Base-by-base conservation (phyloP, 73 alveolate species). In the Loxodes magnus region DNA sequence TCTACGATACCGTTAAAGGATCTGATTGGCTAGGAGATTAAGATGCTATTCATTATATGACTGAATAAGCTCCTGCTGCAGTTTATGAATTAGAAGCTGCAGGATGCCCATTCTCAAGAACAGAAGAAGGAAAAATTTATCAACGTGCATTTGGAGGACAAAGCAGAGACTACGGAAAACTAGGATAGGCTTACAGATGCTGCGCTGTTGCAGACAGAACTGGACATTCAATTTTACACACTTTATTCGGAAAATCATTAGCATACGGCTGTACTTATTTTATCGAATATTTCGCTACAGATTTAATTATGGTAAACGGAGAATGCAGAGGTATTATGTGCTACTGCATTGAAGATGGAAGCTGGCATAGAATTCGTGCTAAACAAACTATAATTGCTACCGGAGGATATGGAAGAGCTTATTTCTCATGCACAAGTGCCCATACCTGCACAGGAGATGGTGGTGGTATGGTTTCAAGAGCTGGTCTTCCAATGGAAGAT, bases 401-500 rank as follows among this genome's bases (percentile, higher is more conserved):
- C 20, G 96, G 96, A 29, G 96, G 96, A 51, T 80, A 74, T 26
- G 96, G 96, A 17, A 79, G 96, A 34, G 83, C 94, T 21, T 85
- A 73, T 54, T 81, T 69, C 69, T 85, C 96, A 37, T 85, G 98
- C 78, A 89, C 98, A 9, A 64, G 91, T 20, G 98, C 98, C 4
- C 98, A 89, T 77, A 89, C 98, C 10, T 89, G 98, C 69, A 89
- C 98, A 35, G 98, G 98, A 38, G 92, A 72, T 66, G 94, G 96
- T 44, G 74, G 75, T 48, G 96, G 84, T 62, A 68, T 84, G 88
- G 84, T 64, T 12, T 58, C 72, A 17, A 80, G 94, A 69, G 96
- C 93, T 64, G 93, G 96, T 16, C 66, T 89, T 22, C 96, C 96
- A 5, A 52, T 79, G 61, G 83, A 85, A 51, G 95, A 87, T 68